These are phyloP conservation scores for Backusella circina DNA, from an alignment of 192 early-diverging fungal genomes.

Conservation along the genomic window DNA sequence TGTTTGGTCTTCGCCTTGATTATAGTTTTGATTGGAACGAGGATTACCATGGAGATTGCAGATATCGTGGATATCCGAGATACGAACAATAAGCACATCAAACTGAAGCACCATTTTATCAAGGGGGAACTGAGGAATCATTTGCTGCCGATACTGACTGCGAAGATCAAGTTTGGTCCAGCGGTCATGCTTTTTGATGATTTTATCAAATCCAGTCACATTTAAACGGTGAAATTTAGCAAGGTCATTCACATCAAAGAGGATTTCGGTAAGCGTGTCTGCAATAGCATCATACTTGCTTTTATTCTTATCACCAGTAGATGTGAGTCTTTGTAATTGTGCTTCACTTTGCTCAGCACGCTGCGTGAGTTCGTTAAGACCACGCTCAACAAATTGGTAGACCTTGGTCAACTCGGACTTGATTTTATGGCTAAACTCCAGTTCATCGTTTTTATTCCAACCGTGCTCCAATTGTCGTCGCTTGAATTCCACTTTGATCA, in stretches of 20 bases:
- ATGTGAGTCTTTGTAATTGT: slow-evolving; percentile 22
- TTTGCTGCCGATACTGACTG: slow-evolving; percentile 61
- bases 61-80: slow-evolving; percentile 16
- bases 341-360: slow-evolving; percentile 61
- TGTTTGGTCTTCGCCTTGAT: slow-evolving; percentile 30
- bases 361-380: slow-evolving; percentile 61
- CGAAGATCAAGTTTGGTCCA: slow-evolving; percentile 71
- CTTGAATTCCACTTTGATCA: slow-evolving; percentile 58
- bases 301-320: slow-evolving; percentile 30
- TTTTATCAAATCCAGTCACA: slow-evolving; percentile 81
- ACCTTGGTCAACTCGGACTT: slow-evolving; percentile 86
- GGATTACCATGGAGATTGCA: slow-evolving; percentile 14
- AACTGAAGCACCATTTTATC: slow-evolving; percentile 59
- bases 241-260: slow-evolving; percentile 73
- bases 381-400: slow-evolving; percentile 61
- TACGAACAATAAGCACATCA: slow-evolving; percentile 23
- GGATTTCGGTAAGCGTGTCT: slow-evolving; percentile 59
- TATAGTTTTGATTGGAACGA: slow-evolving; percentile 1
- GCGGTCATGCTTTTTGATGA: slow-evolving; percentile 98
- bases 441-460: slow-evolving; percentile 80
- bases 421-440: slow-evolving; percentile 77
- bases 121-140: slow-evolving; percentile 70
- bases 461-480: slow-evolving; percentile 20
- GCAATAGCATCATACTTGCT: slow-evolving; percentile 45
- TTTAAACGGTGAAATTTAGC: slow-evolving; percentile 75